A percentile compares a stretch with the other conserved stretches of the same genome.
These are phyloP conservation scores for Nothopassalora personata DNA, from an alignment of 2,329 filamentous ascomycete species.

Conservation along the genomic window DNA sequence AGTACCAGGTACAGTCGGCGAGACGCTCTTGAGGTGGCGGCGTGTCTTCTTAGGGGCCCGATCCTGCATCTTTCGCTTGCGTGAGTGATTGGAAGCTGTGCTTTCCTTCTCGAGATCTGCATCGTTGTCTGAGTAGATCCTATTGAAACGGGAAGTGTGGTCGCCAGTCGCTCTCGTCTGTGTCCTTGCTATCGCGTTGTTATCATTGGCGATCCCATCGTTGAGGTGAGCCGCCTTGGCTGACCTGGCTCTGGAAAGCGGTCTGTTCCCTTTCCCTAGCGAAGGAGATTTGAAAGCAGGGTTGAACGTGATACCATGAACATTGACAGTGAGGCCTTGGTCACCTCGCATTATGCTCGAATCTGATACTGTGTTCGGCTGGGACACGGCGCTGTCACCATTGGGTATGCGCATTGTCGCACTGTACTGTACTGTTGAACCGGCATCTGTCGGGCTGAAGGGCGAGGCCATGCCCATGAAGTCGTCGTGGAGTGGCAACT, in stretches of 20 bases:
- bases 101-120: neutral
- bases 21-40: neutral
- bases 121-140: neutral
- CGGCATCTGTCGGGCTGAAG: neutral
- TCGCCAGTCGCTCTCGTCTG: neutral
- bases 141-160: neutral
- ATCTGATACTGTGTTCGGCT: neutral
- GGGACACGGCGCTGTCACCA: neutral
- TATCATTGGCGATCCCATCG: neutral
- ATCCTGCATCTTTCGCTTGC: slow-evolving; percentile 12
- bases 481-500: neutral
- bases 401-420: neutral
- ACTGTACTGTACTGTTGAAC: neutral
- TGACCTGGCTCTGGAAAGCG: neutral
- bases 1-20: neutral
- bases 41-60: slow-evolving; percentile 9
- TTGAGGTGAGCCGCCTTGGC: neutral
- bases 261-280: neutral
- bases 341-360: neutral
- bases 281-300: neutral
- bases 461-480: neutral
- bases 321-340: neutral
- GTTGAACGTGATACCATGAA: neutral
- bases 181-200: neutral
- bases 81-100: neutral